Evolutionary conservation across 257 asterid genomes (phyloP), one percentile per base, ranked within the genome.

Genomic region (Solanum stenotomum): DNA sequence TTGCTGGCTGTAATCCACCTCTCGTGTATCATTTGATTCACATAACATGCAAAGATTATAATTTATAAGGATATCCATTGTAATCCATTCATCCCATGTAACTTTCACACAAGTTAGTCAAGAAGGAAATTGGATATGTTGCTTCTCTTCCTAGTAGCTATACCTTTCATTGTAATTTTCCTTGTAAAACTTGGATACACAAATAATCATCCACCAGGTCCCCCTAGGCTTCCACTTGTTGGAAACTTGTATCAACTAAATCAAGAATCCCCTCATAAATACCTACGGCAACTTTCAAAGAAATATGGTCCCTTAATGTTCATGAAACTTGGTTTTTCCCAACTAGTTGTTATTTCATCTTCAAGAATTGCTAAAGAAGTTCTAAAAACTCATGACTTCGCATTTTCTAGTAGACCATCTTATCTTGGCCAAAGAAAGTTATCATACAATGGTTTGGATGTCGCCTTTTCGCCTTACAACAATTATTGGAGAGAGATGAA

Each of bases 241-340:
- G 91, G 90, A 84, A 87, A 87, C 81, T 49, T 89, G 56, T 88
- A 87, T 88, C 90, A 87, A 86, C 13, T 89, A 12, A n/a, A 76
- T 76, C 31, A 37, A 38, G 20, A 37, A 34, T 42, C 76, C 16
- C 84, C 63, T 18, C 90, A 89, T 46, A 56, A 38, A 52, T 82
- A 87, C 82, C 81, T 87, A 6, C 49, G 86, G 87, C 5, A 85
- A 29, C 88, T 91, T 20, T 91, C 92, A 78, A 87, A 86, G 16
- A 76, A 85, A 42, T 87, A 91, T 59, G 92, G 92, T 23, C 89
- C 92, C 4, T n/a, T 87, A 25, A n/a, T 87, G 42, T 89, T 79
- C 49, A 8, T 89, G 37, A 90, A 89, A 14, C 71, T 89, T 35
- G 91, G 91, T 1, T 89, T 89, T 22, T n/a, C 87, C 25, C 91